Base-by-base conservation (phyloP, 140 eudicot genomes). In the Flaveria floridana region DNA sequence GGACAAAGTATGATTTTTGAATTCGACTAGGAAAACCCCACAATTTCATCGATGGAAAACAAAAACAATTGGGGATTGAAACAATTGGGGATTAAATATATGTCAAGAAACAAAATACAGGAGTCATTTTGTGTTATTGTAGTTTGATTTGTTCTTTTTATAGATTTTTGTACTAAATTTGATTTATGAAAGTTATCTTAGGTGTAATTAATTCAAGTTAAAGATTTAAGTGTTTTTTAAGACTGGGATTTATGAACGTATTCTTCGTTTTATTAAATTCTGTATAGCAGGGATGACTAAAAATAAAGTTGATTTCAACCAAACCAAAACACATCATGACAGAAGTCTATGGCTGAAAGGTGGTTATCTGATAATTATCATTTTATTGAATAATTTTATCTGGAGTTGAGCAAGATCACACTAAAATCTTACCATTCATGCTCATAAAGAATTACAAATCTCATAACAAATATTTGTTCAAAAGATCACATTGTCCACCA, bases 1-100 rank as follows among this genome's bases (percentile, higher is more conserved):
- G 96, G 68, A 88, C 91, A 58, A 89, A 92, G 76, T 89, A 87
- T 4, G 95, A 92, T 77, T 92, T 92, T 71, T 89, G 55, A 78
- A 19, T 57, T 53, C 13, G 34, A 50, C 62, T 23, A 59, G 7
- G 47, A 55, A 25, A 57, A 62, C 51, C 68, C 41, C 59, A 44
- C 52, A 42, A 55, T 25, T 37, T 55, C 61, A 7, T 78, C 7
- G 4, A 19, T 66, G 72, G 47, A 72, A 57, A 47, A 42, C 59
- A 39, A 26, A n/a, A 53, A 7, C 39, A n/a, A 3, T 5, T 30
- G 25, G 23, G 44, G 66, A 50, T 55, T 71, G 4, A 61, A 25
- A 21, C 23, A 21, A 21, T 21, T 21, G 25, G 23, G 44, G 66
- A 50, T 55, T 71, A 12, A 61, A 25, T 65, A 16, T 44, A n/a